These are phyloP conservation scores for Malassezia arunalokei DNA, from an alignment of 1,284 basidiomycete species.

Conservation along the genomic window DNA sequence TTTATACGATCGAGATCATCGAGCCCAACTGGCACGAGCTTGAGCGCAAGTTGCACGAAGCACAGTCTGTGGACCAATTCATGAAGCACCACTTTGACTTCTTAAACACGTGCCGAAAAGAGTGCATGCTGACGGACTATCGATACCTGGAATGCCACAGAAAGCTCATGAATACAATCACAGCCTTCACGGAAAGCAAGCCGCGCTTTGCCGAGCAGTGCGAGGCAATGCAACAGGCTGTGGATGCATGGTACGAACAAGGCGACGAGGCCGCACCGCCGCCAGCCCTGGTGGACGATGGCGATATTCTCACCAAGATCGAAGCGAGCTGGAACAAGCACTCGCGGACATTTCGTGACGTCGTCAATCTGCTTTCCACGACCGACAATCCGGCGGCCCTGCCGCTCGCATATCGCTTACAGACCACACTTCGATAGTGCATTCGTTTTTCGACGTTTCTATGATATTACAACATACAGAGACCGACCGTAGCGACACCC, in stretches of 20 bases:
- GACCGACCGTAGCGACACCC: slow-evolving; percentile 23
- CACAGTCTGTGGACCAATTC: slow-evolving; percentile 42
- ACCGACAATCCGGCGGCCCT: slow-evolving; percentile 44
- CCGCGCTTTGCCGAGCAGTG: slow-evolving; percentile 28
- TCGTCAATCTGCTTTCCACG: slow-evolving; percentile 39
- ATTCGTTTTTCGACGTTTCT: neutral
- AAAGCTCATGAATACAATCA: slow-evolving; percentile 29
- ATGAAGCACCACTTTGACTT: slow-evolving; percentile 45
- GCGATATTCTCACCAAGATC: slow-evolving; percentile 22
- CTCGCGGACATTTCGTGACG: slow-evolving; percentile 36
- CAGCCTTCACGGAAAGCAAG: slow-evolving; percentile 32
- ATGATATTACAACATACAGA: slow-evolving; percentile 23
- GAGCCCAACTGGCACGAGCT: slow-evolving; percentile 42
- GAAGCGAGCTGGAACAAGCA: slow-evolving; percentile 34
- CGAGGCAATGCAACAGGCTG: slow-evolving; percentile 21
- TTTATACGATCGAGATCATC: slow-evolving; percentile 38
- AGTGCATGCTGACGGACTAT: slow-evolving; percentile 43
- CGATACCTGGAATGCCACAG: slow-evolving; percentile 29
- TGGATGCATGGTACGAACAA: slow-evolving; percentile 22
- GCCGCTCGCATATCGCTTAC: slow-evolving; percentile 38
- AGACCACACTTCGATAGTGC: slow-evolving; percentile 20
- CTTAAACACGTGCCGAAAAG: slow-evolving; percentile 38
- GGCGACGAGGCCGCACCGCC: slow-evolving; percentile 16
- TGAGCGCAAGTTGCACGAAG: slow-evolving; percentile 29
- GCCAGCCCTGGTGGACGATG: slow-evolving; percentile 7